Base-by-base conservation (phyloP, 345 rosid genomes). In the Citrus medica region DNA sequence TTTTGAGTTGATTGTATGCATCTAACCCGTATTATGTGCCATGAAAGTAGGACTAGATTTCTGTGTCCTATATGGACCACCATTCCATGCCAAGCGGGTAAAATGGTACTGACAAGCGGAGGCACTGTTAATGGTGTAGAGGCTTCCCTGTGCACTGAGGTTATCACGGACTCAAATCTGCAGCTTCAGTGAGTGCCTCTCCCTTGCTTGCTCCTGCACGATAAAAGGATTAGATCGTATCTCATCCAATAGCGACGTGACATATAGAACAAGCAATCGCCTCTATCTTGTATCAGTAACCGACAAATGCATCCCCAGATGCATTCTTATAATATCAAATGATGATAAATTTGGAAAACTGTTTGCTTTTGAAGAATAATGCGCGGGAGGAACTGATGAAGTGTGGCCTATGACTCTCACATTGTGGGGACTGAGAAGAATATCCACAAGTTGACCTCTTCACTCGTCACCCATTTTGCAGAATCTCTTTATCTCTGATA, bases 341-440 rank as follows among this genome's bases (percentile, higher is more conserved):
- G 37, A 60, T 32, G 32, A 59, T 25, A 4, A 25, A 24, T 21
- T 6, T 24, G 53, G 53, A 19, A 59, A 9, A n/a, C 19, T 27
- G 19, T 10, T 60, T 69, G 17, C 42, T 22, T 68, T 25, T 56
- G 21, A 35, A 62, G 35, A 69, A 66, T 33, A 58, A 28, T 40
- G 19, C 70, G 30, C 12, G 5, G 12, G 67, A 60, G 40, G 19
- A 35, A 22, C 33, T 38, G 24, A 1, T 25, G 12, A 73, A 9
- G 22, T 38, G 25, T 75, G 73, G 25, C 21, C 28, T 71, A 48
- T 75, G 79, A 81, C 78, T 81, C 81, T 77, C 70, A 42, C 66
- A 58, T 68, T 28, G 77, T 77, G 84, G 85, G 79, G 78, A n/a
- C 71, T 48, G 28, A 32, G 51, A 42, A 51, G 80, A 4, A 42